phyloP scores from a whole-genome alignment of 1,284 basidiomycete species.

The Cryptococcus floricola region DNA sequence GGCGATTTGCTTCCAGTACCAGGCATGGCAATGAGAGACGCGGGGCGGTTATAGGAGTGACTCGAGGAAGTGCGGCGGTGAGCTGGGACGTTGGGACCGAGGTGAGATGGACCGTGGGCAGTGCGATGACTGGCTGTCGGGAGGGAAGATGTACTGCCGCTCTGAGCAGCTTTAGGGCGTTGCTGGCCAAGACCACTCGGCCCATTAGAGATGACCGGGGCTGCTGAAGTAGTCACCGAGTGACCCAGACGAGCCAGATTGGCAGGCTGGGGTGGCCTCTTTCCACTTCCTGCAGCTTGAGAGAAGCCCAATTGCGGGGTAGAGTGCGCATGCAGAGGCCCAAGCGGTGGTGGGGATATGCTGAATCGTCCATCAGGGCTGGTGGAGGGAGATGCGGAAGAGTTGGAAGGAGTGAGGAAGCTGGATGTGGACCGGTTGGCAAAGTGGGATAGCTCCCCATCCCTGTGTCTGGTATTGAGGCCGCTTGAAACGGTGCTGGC shows the following conservation, averaged over 20 bases:
- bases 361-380: conserved; percentile 11
- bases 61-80: conserved; percentile 11
- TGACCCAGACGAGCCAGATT: conserved; percentile 28
- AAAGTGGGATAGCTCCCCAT: background rate
- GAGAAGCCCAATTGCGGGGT: conserved; percentile 9
- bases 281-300: background rate
- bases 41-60: conserved; percentile 14
- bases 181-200: conserved; percentile 1
- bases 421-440: conserved; percentile 6
- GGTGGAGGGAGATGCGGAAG: conserved; percentile 6
- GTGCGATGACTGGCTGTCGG: conserved; percentile 4
- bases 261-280: conserved; percentile 29
- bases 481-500: conserved; percentile 31
- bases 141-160: conserved; percentile 8
- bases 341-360: conserved; percentile 5
- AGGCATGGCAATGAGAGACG: conserved; percentile 8
- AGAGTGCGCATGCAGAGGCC: conserved; percentile 21
- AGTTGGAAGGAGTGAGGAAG: conserved; percentile 6
- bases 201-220: conserved; percentile 7
- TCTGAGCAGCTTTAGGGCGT: conserved; percentile 6
- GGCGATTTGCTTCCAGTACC: conserved; percentile 8
- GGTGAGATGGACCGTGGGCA: conserved; percentile 20
- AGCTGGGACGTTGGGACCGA: conserved; percentile 21
- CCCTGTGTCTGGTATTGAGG: conserved; percentile 11
- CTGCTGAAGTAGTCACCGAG: conserved; percentile 4